A percentile compares a stretch with the other conserved stretches of the same genome.
Evolutionary conservation across 164 flowering plant species (phyloP).

Genomic region (Kalanchoe fedtschenkoi): DNA sequence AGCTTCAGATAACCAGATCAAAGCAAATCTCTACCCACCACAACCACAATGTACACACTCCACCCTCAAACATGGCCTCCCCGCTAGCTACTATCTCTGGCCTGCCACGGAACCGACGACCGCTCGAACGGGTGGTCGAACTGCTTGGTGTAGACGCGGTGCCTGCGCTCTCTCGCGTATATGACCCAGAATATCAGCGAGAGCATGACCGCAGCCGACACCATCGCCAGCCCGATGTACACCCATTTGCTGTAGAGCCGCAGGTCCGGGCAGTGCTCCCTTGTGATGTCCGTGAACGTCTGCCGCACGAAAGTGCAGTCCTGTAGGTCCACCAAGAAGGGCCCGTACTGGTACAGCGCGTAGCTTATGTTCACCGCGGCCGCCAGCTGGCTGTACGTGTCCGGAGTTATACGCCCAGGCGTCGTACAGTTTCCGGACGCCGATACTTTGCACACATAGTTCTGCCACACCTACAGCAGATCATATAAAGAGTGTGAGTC

Average conservation of each 20-base stretch:
- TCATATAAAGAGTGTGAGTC: too few relatives aligned
- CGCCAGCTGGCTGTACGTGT: slow-evolving; percentile 29
- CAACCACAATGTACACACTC: too few relatives aligned
- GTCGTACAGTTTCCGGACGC: slow-evolving; percentile 28
- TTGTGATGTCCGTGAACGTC: slow-evolving; percentile 24
- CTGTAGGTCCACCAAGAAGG: slow-evolving; percentile 32
- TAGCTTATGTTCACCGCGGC: slow-evolving; percentile 28
- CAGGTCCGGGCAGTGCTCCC: slow-evolving; percentile 31
- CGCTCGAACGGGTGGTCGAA: not conserved
- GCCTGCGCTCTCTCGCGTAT: slow-evolving; percentile 36
- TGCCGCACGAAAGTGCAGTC: slow-evolving; percentile 48
- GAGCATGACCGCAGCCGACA: slow-evolving; percentile 41
- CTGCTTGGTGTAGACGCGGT: slow-evolving; percentile 23
- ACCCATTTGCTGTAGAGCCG: slow-evolving; percentile 27
- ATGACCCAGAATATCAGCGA: slow-evolving; percentile 46
- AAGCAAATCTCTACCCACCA: too few relatives aligned
- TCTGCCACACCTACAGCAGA: slow-evolving; percentile 36
- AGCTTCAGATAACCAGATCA: too few relatives aligned
- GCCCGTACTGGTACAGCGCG: slow-evolving; percentile 25
- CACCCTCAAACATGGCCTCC: too few relatives aligned
- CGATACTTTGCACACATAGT: slow-evolving; percentile 38
- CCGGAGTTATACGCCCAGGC: slow-evolving; percentile 43
- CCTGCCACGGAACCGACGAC: not conserved
- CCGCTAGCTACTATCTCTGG: not conserved
- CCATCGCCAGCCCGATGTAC: slow-evolving; percentile 34